Percentiles rank a stretch among this genome's conserved stretches.
Evolutionary conservation across 1,139 yeast species (phyloP).

Genomic region (Pneumocystis carinii): DNA sequence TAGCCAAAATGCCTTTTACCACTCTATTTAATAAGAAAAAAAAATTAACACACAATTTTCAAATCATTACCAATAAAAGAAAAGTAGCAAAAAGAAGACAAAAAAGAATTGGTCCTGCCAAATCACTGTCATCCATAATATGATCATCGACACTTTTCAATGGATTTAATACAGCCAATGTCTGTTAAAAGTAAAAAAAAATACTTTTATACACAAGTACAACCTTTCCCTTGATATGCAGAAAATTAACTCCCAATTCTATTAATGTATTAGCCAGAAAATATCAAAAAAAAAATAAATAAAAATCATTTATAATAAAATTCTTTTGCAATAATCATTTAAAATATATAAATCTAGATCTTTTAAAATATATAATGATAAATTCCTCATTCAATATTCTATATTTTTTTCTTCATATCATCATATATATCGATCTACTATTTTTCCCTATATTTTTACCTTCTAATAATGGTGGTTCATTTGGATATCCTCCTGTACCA

Average conservation of each 20-base stretch:
- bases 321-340: too few species aligned
- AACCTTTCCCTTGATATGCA: slow-evolving; percentile 59
- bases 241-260: slow-evolving; percentile 85
- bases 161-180: slow-evolving; percentile 75
- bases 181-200: slow-evolving; percentile 21
- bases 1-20: slow-evolving; percentile 96
- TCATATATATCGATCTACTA: background rate
- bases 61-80: slow-evolving; percentile 23
- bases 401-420: too few species aligned
- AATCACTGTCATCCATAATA: slow-evolving; percentile 76
- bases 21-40: slow-evolving; percentile 23
- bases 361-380: too few species aligned
- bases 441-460: slow-evolving; percentile 14
- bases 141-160: slow-evolving; percentile 45
- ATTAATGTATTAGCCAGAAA: background rate
- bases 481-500: slow-evolving; percentile 84
- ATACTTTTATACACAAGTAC: background rate
- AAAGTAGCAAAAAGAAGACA: slow-evolving; percentile 80
- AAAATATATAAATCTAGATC: too few species aligned
- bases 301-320: background rate
- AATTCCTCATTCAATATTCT: too few species aligned
- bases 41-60: background rate
- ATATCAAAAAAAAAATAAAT: background rate
- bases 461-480: slow-evolving; percentile 82
- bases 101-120: slow-evolving; percentile 90